phyloP scores from a whole-genome alignment of 2,329 filamentous ascomycete species.

The Diplodia mutila region DNA sequence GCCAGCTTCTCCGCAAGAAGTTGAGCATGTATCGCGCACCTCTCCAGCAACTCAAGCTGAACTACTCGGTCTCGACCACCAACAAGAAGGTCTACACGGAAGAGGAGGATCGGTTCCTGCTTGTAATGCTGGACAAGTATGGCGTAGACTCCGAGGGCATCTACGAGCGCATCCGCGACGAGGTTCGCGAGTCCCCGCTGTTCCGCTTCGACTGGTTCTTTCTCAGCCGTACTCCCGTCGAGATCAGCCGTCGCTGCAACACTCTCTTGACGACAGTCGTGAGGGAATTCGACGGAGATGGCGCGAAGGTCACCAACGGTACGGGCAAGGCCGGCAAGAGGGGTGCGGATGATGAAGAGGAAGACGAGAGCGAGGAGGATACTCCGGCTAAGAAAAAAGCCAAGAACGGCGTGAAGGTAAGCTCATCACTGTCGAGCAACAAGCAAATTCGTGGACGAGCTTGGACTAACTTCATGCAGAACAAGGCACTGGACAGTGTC shows the following conservation, averaged over 20 bases:
- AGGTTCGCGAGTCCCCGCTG: constrained; percentile 89
- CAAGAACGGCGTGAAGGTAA: constrained; percentile 85
- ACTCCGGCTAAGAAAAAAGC: constrained; percentile 94
- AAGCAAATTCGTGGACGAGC: not conserved
- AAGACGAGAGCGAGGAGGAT: constrained; percentile 73
- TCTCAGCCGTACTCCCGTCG: constrained; percentile 87
- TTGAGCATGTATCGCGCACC: constrained; percentile 96
- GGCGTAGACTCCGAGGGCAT: constrained; percentile 89
- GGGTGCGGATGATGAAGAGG: constrained; percentile 83
- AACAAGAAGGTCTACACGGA: constrained; percentile 99
- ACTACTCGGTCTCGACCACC: constrained; percentile 97
- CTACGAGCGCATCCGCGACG: constrained; percentile 94
- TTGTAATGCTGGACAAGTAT: constrained; percentile 90
- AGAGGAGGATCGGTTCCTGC: constrained; percentile 92
- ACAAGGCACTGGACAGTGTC: constrained; percentile 88
- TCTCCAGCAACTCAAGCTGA: constrained; percentile 96
- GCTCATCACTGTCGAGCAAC: constrained; percentile 36
- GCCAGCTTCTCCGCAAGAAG: constrained; percentile 92
- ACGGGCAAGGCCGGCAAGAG: constrained; percentile 74
- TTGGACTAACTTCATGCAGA: constrained; percentile 59
- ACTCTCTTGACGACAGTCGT: constrained; percentile 93
- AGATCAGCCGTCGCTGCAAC: constrained; percentile 89
- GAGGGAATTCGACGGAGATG: constrained; percentile 79
- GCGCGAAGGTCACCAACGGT: constrained; percentile 58
- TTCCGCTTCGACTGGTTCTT: constrained; percentile 99